phyloP scores from a whole-genome alignment of 129 eudicot genomes.

The Artemisia tridentata region DNA sequence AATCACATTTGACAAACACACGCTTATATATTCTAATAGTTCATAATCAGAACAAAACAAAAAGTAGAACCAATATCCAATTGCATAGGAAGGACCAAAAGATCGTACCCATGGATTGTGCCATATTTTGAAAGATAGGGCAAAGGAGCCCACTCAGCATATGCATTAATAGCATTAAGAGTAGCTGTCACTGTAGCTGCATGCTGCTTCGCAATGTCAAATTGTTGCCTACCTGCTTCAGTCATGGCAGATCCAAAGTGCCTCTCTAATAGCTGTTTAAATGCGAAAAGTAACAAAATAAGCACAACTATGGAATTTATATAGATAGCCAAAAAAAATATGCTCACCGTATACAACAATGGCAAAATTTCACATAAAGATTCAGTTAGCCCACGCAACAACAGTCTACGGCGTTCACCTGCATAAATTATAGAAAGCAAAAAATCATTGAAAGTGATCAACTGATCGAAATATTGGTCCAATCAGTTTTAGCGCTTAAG shows the following conservation, averaged over 20 bases:
- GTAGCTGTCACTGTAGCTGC: slow-evolving; percentile 84
- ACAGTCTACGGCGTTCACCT: slow-evolving; percentile 93
- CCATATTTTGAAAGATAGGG: slow-evolving; percentile 87
- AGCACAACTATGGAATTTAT: slow-evolving; percentile 13
- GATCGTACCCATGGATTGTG: slow-evolving; percentile 72
- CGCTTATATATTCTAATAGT: neutral
- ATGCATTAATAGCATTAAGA: slow-evolving; percentile 88
- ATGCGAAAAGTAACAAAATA: slow-evolving; percentile 11
- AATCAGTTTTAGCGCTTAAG: neutral
- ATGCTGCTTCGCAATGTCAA: slow-evolving; percentile 85
- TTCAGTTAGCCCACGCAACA: slow-evolving; percentile 82
- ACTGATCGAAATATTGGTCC: neutral
- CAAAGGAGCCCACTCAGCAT: slow-evolving; percentile 98
- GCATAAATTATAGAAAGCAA: slow-evolving; percentile 15
- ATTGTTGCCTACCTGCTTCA: slow-evolving; percentile 87
- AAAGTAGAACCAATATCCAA: neutral
- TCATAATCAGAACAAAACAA: slow-evolving; percentile 9
- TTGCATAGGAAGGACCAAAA: slow-evolving; percentile 12
- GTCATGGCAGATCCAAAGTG: slow-evolving; percentile 94
- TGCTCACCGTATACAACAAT: slow-evolving; percentile 77
- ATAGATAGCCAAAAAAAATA: slow-evolving; percentile 1
- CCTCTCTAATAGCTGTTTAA: slow-evolving; percentile 73
- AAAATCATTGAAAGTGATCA: neutral
- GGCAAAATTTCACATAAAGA: slow-evolving; percentile 88
- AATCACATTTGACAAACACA: neutral